Evolutionary conservation across 2,329 filamentous ascomycete genomes (phyloP), one percentile per base, ranked within the genome.

Genomic region (Camptophora hylomeconis): DNA sequence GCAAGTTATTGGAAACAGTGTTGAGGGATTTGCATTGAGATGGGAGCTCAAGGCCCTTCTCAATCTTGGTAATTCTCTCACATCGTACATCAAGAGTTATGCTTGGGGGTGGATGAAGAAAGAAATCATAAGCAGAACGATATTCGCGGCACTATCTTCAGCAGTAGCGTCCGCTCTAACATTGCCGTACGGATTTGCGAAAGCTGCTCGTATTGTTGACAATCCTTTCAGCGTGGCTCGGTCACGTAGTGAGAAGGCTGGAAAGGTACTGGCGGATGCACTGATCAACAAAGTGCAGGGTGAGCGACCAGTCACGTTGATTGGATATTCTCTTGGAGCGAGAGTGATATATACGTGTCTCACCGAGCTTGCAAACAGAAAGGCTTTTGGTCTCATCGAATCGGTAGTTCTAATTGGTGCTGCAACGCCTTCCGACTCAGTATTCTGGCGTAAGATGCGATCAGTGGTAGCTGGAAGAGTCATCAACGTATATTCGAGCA

Each of bases 401-500:
- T 73, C 69, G 9, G 80, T 78, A 4, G 73, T 87, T 3, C 56
- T 89, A 2, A 74, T 87, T 18, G 81, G 81, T 3, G 65, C 77
- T 0, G 79, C 81, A 0, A 67, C 75, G 0, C 80, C 81, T 0
- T 75, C 70, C 0, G 68, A 72, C 18, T 53, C 67, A 0, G 60
- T 61, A 1, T 73, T 80, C 39, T 89, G 81, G 81, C 63, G 73
- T 16, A 62, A 67, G 20, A 69, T 86, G 42, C 68, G 79, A 14
- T 67, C 65, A 15, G 78, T 84, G 1, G 80, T 84, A 1, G 67
- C 74, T 1, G 80, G 80, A 2, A 66, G 75, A 33, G 63, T 89
- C 5, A 75, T 86, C 42, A 89, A 87, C 42, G 79, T 83, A 8
- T 89, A 78, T 54, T 81, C 76, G 7, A 72, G 73, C 28, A 80